Evolutionary conservation across 225 moss, liverwort and hornwort species (phyloP), one percentile per base, ranked within the genome.

Genomic region (Neckera pumila): DNA sequence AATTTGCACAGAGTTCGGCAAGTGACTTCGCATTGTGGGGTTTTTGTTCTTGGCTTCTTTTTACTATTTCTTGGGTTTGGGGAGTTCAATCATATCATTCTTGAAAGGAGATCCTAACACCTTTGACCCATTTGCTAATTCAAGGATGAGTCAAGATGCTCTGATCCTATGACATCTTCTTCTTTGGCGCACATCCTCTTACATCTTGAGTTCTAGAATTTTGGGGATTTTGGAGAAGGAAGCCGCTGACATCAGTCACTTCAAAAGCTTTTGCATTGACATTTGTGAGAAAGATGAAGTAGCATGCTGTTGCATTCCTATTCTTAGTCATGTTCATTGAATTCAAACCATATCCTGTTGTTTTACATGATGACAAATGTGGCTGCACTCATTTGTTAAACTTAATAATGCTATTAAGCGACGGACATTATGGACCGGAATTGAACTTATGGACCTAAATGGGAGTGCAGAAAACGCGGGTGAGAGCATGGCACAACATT

Each of bases 401-500:
- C 71, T 43, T 67, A 43, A 84, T 33, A 58, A 84, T 72, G 43
- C 30, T 49, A 28, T 67, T 28, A 34, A 40, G 42, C 53, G 66
- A 57, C 64, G 51, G 71, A 69, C 40, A 11, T 84, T 33, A 65
- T 71, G 84, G 17, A 20, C 65, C 36, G 59, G 81, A 61, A 27
- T 86, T 54, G 85, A 53, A 36, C 40, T 69, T 63, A 56, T 51
- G 56, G 56, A 21, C 36, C 33, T 82, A 78, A 57, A 85, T 89
- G 90, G 70, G 8, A 71, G 36, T 83, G 86, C 90, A 93, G 94
- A 94, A 96, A 93, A 92, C 84, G 60, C 90, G 93, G 89, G 99
- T 99, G 75, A 93, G 92, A 89, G 97, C 97, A 79, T 99, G 99
- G 99, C 95, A 95, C 84, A 95, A 97, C 88, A 78, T 93, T 45